These are phyloP conservation scores for Alternaria infectoria DNA, from an alignment of 2,329 filamentous ascomycete genomes.

Conservation along the genomic window DNA sequence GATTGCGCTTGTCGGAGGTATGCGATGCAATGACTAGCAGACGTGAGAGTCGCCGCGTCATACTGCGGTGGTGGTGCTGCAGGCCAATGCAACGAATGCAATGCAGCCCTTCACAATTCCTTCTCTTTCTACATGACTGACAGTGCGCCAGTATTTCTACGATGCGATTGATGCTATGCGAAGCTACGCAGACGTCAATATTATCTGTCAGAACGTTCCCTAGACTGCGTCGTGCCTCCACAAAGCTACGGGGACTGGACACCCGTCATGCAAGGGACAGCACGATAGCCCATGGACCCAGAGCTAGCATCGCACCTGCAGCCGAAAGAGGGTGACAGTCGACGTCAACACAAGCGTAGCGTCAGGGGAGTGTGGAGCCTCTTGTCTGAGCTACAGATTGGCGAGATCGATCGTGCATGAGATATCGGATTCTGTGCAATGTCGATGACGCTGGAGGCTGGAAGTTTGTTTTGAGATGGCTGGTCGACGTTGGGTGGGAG, in stretches of 20 bases:
- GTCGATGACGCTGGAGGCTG: slow-evolving; percentile 20
- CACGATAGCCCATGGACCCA: not conserved
- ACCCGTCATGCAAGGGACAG: not conserved
- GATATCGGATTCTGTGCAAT: slow-evolving; percentile 18
- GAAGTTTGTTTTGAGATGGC: slow-evolving; percentile 17
- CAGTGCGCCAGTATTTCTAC: not conserved
- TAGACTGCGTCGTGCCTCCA: slow-evolving; percentile 5
- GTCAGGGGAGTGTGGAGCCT: slow-evolving; percentile 24
- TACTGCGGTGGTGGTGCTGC: not conserved
- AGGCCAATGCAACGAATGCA: not conserved
- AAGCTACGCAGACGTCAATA: not conserved
- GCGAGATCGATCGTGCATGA: slow-evolving; percentile 29
- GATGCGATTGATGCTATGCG: not conserved
- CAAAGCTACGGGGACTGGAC: not conserved
- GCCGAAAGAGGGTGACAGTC: slow-evolving; percentile 9
- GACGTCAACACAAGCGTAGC: slow-evolving; percentile 35
- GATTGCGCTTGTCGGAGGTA: not conserved
- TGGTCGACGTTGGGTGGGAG: slow-evolving; percentile 20
- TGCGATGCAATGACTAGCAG: not conserved
- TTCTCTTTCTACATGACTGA: not conserved
- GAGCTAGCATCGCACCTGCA: not conserved
- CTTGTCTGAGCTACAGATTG: slow-evolving; percentile 25
- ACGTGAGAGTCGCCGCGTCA: not conserved
- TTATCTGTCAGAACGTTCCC: not conserved
- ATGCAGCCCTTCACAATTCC: not conserved